Percentiles rank a stretch among this genome's conserved stretches.
Evolutionary conservation across 257 asterid genomes (phyloP).

Genomic region (Cordia subcordata): DNA sequence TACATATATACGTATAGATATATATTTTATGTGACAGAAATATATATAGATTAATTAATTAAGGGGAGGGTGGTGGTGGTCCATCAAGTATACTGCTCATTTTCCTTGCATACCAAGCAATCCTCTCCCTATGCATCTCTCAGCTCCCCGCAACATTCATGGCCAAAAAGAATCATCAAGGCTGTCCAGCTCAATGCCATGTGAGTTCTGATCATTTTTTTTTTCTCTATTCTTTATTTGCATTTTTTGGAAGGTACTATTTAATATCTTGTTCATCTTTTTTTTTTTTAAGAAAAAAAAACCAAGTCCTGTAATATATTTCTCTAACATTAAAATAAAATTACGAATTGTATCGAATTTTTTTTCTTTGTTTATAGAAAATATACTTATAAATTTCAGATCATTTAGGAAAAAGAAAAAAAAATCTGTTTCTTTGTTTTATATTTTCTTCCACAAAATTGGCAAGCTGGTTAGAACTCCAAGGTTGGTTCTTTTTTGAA

Average conservation of each 20-base stretch:
- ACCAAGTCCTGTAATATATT: not conserved
- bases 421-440: no score
- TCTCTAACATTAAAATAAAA: no score
- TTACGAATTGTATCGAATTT: no score
- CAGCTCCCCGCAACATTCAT: slow-evolving; percentile 45
- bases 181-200: slow-evolving; percentile 68
- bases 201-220: slow-evolving; percentile 65
- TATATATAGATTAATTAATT: slow-evolving; percentile 2
- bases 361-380: no score
- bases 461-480: not conserved
- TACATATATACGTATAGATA: no score
- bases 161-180: slow-evolving; percentile 66
- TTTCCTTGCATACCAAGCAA: slow-evolving; percentile 95
- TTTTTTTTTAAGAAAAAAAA: not conserved
- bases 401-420: not conserved
- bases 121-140: slow-evolving; percentile 16
- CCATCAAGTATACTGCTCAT: slow-evolving; percentile 66
- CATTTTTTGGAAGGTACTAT: not conserved
- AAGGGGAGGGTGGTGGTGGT: slow-evolving; percentile 45
- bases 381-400: no score
- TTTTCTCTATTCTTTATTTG: slow-evolving; percentile 28
- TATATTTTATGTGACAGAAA: not conserved
- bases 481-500: not conserved
- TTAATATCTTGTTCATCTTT: not conserved
- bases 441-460: not conserved